Conservation (phyloP, 1,284 basidiomycete genomes). For the Apiotrichum veenhuisii region DNA sequence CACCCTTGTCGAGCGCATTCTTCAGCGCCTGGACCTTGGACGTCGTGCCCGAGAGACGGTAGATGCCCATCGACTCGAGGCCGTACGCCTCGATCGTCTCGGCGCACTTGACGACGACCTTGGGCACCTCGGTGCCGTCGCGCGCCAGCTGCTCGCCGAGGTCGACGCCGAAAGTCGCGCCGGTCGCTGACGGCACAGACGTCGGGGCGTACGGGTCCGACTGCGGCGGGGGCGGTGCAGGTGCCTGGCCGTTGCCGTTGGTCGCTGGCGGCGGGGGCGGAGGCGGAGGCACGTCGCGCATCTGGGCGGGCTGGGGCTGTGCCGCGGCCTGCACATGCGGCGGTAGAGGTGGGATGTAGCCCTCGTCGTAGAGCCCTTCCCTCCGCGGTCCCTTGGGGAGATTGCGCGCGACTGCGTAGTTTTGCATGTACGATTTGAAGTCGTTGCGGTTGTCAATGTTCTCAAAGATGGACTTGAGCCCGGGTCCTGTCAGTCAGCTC, state of each 20-base stretch:
- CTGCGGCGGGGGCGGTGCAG: slow-evolving; percentile 3
- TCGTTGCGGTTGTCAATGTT: slow-evolving; percentile 90
- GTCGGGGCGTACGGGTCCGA: slow-evolving; percentile 19
- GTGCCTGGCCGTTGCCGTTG: slow-evolving; percentile 14
- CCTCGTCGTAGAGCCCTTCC: slow-evolving; percentile 79
- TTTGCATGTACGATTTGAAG: slow-evolving; percentile 96
- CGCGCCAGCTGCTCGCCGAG: slow-evolving; percentile 85
- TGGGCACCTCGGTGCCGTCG: slow-evolving; percentile 84
- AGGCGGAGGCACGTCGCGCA: not conserved
- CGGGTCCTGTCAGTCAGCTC: slow-evolving; percentile 49
- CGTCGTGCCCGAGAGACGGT: slow-evolving; percentile 86
- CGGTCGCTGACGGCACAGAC: slow-evolving; percentile 31
- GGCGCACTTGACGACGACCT: slow-evolving; percentile 83
- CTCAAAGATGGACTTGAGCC: slow-evolving; percentile 82
- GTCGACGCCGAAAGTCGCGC: slow-evolving; percentile 81
- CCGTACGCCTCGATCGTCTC: slow-evolving; percentile 84
- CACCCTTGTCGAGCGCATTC: slow-evolving; percentile 79
- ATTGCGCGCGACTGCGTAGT: slow-evolving; percentile 80
- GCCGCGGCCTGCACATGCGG: slow-evolving; percentile 30
- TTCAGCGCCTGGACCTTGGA: slow-evolving; percentile 82
- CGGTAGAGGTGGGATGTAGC: slow-evolving; percentile 60
- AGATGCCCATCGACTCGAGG: slow-evolving; percentile 81
- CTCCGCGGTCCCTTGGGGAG: slow-evolving; percentile 65
- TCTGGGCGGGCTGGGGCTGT: not conserved
- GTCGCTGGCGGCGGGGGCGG: slow-evolving; percentile 3